Percentiles rank a stretch among this genome's conserved stretches.
These are phyloP conservation scores for Colletotrichum truncatum DNA, from an alignment of 2,329 filamentous ascomycete species.

Conservation along the genomic window DNA sequence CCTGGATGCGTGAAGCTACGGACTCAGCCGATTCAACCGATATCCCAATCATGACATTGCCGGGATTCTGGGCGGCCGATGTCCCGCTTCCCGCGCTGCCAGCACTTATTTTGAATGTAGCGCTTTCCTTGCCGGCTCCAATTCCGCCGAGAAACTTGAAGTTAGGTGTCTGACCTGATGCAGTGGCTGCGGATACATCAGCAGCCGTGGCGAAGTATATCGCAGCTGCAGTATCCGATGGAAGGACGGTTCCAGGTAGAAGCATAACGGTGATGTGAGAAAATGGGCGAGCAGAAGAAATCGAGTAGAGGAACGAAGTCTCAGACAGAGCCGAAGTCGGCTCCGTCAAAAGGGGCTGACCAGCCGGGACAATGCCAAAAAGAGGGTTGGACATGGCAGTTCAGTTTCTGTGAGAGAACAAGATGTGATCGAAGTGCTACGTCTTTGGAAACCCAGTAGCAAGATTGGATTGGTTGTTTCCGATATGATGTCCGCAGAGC, in stretches of 20 bases:
- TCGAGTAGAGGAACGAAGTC: slow-evolving; percentile 65
- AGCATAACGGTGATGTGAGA: slow-evolving; percentile 91
- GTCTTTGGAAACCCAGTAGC: too few species aligned
- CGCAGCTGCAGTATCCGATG: slow-evolving; percentile 80
- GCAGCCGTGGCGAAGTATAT: slow-evolving; percentile 79
- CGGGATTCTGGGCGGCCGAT: slow-evolving; percentile 37
- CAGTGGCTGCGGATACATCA: slow-evolving; percentile 48
- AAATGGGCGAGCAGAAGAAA: slow-evolving; percentile 63
- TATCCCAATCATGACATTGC: slow-evolving; percentile 80
- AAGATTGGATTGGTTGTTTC: too few species aligned
- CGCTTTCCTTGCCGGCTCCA: slow-evolving; percentile 88
- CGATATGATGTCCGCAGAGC: too few species aligned
- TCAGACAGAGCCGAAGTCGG: slow-evolving; percentile 63
- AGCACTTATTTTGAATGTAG: slow-evolving; percentile 81
- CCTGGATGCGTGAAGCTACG: slow-evolving; percentile 76
- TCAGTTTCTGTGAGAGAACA: not conserved
- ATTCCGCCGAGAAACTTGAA: slow-evolving; percentile 91
- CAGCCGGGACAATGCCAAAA: slow-evolving; percentile 70
- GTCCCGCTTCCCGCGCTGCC: slow-evolving; percentile 32
- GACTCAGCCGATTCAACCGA: slow-evolving; percentile 79
- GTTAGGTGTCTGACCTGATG: slow-evolving; percentile 56
- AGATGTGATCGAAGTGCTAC: too few species aligned
- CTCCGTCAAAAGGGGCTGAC: slow-evolving; percentile 63
- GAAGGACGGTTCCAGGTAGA: slow-evolving; percentile 79
- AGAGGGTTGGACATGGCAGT: slow-evolving; percentile 53